A percentile compares a stretch with the other conserved stretches of the same genome.
Conservation (phyloP, 768 basidiomycete genomes). For the Russula compacta region DNA sequence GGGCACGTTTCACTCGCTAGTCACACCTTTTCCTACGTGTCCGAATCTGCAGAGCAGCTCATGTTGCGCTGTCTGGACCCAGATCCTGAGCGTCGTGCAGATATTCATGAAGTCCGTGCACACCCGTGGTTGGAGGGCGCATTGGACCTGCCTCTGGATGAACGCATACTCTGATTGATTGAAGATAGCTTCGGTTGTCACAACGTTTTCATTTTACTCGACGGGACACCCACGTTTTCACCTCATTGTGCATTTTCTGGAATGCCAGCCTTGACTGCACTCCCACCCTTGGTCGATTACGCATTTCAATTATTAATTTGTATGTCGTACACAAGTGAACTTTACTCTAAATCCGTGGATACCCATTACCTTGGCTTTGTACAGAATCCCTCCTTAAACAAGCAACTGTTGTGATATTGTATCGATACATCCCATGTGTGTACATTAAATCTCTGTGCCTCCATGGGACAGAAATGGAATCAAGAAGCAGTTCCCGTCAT, state of each 20-base stretch:
- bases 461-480: slow-evolving; percentile 1
- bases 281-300: neutral
- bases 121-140: slow-evolving; percentile 68
- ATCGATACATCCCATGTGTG: slow-evolving; percentile 6
- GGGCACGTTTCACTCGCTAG: slow-evolving; percentile 47
- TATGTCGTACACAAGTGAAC: slow-evolving; percentile 8
- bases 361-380: slow-evolving; percentile 17
- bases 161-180: slow-evolving; percentile 10
- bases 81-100: slow-evolving; percentile 70
- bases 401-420: slow-evolving; percentile 17
- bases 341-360: slow-evolving; percentile 16
- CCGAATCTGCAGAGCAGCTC: slow-evolving; percentile 43
- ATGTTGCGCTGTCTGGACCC: slow-evolving; percentile 77
- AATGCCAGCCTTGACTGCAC: neutral
- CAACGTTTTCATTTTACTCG: slow-evolving; percentile 1
- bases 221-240: slow-evolving; percentile 7
- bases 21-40: slow-evolving; percentile 17
- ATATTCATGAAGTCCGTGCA: slow-evolving; percentile 69
- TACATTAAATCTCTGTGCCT: neutral
- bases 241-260: slow-evolving; percentile 12
- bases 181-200: neutral
- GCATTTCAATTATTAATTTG: slow-evolving; percentile 18
- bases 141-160: slow-evolving; percentile 21
- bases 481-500: neutral
- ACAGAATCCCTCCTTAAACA: slow-evolving; percentile 5